Evolutionary conservation across 352 stramenopile genomes (phyloP).

Genomic region (Chrysophaeum taylorii): DNA sequence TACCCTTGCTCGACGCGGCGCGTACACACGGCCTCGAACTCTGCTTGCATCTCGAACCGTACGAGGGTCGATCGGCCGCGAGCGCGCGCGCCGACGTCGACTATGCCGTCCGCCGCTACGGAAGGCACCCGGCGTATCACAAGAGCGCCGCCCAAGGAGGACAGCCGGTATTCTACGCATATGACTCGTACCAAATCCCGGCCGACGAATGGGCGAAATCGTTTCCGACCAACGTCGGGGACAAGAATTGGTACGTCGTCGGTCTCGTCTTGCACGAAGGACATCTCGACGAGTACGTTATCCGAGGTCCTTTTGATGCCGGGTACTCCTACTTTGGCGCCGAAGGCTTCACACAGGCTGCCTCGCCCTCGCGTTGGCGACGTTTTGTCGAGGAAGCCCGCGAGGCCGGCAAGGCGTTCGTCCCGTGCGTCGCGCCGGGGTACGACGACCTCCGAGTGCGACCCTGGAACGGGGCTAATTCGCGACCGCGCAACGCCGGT

Average conservation of each 20-base stretch:
- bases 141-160: not conserved
- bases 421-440: constrained; percentile 18
- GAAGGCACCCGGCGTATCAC: not conserved
- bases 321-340: constrained; percentile 12
- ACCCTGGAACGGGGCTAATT: constrained; percentile 28
- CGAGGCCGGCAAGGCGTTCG: not conserved
- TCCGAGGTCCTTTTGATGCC: not conserved
- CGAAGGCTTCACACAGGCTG: not conserved
- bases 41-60: constrained; percentile 31
- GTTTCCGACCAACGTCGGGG: no score
- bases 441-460: constrained; percentile 25
- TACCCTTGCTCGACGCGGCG: constrained; percentile 23
- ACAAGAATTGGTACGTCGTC: not conserved
- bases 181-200: constrained; percentile 11
- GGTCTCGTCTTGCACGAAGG: constrained; percentile 16
- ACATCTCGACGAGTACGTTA: not conserved
- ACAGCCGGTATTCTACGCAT: not conserved
- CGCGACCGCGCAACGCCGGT: constrained; percentile 14
- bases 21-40: constrained; percentile 21
- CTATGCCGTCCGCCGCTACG: constrained; percentile 24
- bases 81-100: constrained; percentile 20
- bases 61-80: constrained; percentile 19
- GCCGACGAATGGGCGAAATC: not conserved
- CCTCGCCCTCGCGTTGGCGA: not conserved
- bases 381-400: no score